A percentile compares a stretch with the other conserved stretches of the same genome.
These are phyloP conservation scores for Anaeromyces robustus DNA, from an alignment of 192 early-diverging fungal genomes.

Conservation along the genomic window DNA sequence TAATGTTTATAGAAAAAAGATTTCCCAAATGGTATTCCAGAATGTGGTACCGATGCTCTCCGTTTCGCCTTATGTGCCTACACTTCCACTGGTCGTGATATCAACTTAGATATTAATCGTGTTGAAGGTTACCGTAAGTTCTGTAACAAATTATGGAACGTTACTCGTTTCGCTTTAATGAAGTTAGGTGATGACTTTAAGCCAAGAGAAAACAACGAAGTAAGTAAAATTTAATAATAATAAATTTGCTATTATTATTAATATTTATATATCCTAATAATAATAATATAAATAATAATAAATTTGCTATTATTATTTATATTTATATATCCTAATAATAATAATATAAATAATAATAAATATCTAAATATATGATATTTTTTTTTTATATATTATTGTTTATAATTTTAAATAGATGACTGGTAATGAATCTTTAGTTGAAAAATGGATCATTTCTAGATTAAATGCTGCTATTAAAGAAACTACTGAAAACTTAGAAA, in stretches of 20 bases:
- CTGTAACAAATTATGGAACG: slow-evolving; percentile 99
- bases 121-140: slow-evolving; percentile 99
- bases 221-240: slow-evolving; percentile 7
- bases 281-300: no score
- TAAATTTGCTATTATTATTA: neutral
- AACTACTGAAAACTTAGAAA: slow-evolving; percentile 54
- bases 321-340: no score
- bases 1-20: slow-evolving; percentile 28
- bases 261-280: no score
- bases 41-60: slow-evolving; percentile 93
- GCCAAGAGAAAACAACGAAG: slow-evolving; percentile 31
- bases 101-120: slow-evolving; percentile 85
- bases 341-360: no score
- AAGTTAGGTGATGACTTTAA: slow-evolving; percentile 83
- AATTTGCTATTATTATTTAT: slow-evolving; percentile 7
- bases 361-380: slow-evolving; percentile 12
- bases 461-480: slow-evolving; percentile 68
- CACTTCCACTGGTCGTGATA: slow-evolving; percentile 61
- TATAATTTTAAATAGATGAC: no score
- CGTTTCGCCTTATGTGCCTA: slow-evolving; percentile 68
- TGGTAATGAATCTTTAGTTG: slow-evolving; percentile 74
- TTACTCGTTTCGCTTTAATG: slow-evolving; percentile 84
- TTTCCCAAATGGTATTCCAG: slow-evolving; percentile 92
- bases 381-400: no score
- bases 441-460: slow-evolving; percentile 83